Percentiles rank a stretch among this genome's conserved stretches.
Evolutionary conservation across 2,329 filamentous ascomycete genomes (phyloP).

Genomic region (Orbilia oligospora): DNA sequence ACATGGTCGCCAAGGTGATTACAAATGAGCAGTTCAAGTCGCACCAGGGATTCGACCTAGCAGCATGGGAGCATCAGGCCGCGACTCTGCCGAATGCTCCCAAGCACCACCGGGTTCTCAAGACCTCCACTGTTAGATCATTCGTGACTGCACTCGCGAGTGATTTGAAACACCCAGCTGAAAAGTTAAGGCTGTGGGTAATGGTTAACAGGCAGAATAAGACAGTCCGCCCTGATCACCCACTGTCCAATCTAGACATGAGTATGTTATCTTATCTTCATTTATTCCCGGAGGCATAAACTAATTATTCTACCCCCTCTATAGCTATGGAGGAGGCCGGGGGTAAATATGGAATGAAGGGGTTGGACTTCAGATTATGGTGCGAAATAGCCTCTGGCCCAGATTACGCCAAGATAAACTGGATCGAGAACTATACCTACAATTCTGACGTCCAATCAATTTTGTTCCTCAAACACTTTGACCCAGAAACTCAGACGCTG

Average conservation of each 20-base stretch:
- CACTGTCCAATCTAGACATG: constrained; percentile 82
- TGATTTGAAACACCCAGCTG: constrained; percentile 75
- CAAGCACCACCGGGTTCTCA: constrained; percentile 79
- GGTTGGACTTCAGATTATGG: constrained; percentile 82
- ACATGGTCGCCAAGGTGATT: constrained; percentile 85
- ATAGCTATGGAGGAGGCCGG: constrained; percentile 79
- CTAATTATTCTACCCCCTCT: constrained; percentile 38
- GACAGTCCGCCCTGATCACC: constrained; percentile 90
- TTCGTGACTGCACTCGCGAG: constrained; percentile 79
- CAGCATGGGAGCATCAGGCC: constrained; percentile 74
- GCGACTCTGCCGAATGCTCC: constrained; percentile 73
- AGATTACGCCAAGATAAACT: constrained; percentile 68
- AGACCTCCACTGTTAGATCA: constrained; percentile 81
- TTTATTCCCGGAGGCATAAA: not conserved
- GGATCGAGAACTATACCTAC: constrained; percentile 61
- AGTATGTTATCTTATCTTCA: constrained; percentile 66
- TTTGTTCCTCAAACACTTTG: constrained; percentile 93
- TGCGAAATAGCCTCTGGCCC: constrained; percentile 82
- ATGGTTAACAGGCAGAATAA: constrained; percentile 99
- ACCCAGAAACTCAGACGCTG: constrained; percentile 81
- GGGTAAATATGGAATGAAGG: constrained; percentile 78
- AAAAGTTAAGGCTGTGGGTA: constrained; percentile 86
- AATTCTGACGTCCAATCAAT: constrained; percentile 72
- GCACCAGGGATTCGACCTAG: constrained; percentile 88
- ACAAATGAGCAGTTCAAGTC: constrained; percentile 84